Evolutionary conservation across 2,329 filamentous ascomycete genomes (phyloP).

Genomic region (Penicillium sp.): DNA sequence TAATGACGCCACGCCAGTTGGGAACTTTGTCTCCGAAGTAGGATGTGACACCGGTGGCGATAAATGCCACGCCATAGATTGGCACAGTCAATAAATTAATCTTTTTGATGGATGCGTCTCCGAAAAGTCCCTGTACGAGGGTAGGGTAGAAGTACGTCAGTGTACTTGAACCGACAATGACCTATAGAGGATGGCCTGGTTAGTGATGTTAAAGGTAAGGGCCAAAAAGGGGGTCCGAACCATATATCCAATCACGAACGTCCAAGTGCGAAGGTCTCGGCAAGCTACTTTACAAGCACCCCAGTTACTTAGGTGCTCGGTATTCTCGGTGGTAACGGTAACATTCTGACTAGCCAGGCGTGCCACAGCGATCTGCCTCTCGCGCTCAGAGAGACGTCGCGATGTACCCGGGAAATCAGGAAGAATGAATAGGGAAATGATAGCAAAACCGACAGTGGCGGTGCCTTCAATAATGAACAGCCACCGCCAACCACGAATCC

Average conservation of each 20-base stretch:
- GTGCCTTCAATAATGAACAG: slow-evolving; percentile 49
- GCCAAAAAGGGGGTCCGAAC: slow-evolving; percentile 11
- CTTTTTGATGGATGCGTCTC: slow-evolving; percentile 27
- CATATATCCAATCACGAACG: slow-evolving; percentile 47
- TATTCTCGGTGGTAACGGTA: slow-evolving; percentile 17
- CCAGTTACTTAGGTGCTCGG: slow-evolving; percentile 15
- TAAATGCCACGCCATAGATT: slow-evolving; percentile 56
- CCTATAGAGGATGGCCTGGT: background rate
- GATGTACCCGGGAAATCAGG: slow-evolving; percentile 53
- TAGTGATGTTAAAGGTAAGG: background rate
- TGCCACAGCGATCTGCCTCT: slow-evolving; percentile 25
- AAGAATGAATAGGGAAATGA: slow-evolving; percentile 48
- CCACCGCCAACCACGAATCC: slow-evolving; percentile 55
- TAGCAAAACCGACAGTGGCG: slow-evolving; percentile 48
- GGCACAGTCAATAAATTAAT: slow-evolving; percentile 42
- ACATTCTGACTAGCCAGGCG: slow-evolving; percentile 25
- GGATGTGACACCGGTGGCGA: slow-evolving; percentile 49
- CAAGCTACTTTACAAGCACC: slow-evolving; percentile 21
- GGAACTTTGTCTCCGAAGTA: slow-evolving; percentile 51
- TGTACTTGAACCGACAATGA: slow-evolving; percentile 41
- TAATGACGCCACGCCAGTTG: slow-evolving; percentile 49
- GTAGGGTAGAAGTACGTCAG: slow-evolving; percentile 37
- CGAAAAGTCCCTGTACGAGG: slow-evolving; percentile 27
- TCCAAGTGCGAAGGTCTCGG: slow-evolving; percentile 40
- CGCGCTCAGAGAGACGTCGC: slow-evolving; percentile 38